Percentiles rank a stretch among this genome's conserved stretches.
Conservation (phyloP, 164 flowering plant species). For the Macadamia integrifolia region DNA sequence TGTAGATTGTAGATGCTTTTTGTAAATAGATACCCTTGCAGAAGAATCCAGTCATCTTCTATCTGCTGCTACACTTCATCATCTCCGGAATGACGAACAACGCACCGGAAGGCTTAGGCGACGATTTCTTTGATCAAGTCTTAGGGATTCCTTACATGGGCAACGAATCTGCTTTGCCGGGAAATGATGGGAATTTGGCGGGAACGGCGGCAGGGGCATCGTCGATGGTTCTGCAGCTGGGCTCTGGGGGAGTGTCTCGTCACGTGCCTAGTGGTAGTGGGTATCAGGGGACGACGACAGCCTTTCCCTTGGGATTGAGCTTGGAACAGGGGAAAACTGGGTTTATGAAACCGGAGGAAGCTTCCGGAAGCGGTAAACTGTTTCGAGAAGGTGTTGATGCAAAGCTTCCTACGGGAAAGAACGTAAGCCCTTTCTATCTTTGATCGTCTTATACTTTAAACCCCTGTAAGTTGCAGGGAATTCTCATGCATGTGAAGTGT, state of each 20-base stretch:
- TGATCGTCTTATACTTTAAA: background rate
- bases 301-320: constrained; percentile 73
- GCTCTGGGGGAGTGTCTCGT: constrained; percentile 48
- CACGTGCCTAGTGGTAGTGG: constrained; percentile 27
- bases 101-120: constrained; percentile 49
- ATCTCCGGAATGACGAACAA: constrained; percentile 48
- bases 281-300: constrained; percentile 32
- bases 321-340: constrained; percentile 69
- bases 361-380: constrained; percentile 59
- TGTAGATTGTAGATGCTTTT: constrained; percentile 13
- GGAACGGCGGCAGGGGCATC: background rate
- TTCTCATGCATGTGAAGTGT: background rate
- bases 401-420: constrained; percentile 39
- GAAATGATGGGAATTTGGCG: constrained; percentile 22
- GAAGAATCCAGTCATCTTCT: background rate
- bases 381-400: constrained; percentile 52
- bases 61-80: background rate
- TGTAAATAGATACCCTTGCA: constrained; percentile 8
- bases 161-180: constrained; percentile 29
- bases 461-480: background rate
- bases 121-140: constrained; percentile 82
- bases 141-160: constrained; percentile 53
- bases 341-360: constrained; percentile 55
- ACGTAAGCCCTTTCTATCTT: constrained; percentile 25
- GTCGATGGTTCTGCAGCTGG: constrained; percentile 71